These are phyloP conservation scores for Sedum album DNA, from an alignment of 164 flowering plant species.

Conservation along the genomic window DNA sequence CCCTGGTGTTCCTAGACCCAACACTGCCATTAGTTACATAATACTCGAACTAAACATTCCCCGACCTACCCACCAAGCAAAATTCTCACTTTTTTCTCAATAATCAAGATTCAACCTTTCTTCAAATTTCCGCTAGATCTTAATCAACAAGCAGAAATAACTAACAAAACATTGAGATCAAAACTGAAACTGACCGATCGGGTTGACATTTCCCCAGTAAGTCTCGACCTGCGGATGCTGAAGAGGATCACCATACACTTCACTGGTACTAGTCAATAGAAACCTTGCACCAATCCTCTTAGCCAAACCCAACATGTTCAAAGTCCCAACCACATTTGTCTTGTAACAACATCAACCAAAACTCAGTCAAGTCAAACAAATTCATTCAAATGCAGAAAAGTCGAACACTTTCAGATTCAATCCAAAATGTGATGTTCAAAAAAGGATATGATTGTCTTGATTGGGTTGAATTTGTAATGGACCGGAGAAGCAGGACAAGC, in stretches of 20 bases:
- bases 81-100: no score
- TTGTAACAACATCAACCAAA: slow-evolving; percentile 34
- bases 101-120: background rate
- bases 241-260: slow-evolving; percentile 96
- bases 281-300: slow-evolving; percentile 48
- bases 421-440: no score
- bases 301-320: slow-evolving; percentile 75
- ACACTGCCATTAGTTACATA: no score
- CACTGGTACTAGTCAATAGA: slow-evolving; percentile 89
- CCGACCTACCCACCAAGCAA: background rate
- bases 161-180: background rate
- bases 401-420: background rate
- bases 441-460: slow-evolving; percentile 34
- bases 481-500: slow-evolving; percentile 94
- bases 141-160: no score
- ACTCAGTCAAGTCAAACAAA: slow-evolving; percentile 22
- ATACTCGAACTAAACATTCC: background rate
- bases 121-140: no score
- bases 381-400: no score
- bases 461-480: slow-evolving; percentile 90
- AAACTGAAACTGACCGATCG: slow-evolving; percentile 49
- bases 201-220: slow-evolving; percentile 99
- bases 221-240: slow-evolving; percentile 92
- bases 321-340: slow-evolving; percentile 94
- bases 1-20: background rate